phyloP scores from a whole-genome alignment of 768 basidiomycete genomes.

The Leccinum broughii region DNA sequence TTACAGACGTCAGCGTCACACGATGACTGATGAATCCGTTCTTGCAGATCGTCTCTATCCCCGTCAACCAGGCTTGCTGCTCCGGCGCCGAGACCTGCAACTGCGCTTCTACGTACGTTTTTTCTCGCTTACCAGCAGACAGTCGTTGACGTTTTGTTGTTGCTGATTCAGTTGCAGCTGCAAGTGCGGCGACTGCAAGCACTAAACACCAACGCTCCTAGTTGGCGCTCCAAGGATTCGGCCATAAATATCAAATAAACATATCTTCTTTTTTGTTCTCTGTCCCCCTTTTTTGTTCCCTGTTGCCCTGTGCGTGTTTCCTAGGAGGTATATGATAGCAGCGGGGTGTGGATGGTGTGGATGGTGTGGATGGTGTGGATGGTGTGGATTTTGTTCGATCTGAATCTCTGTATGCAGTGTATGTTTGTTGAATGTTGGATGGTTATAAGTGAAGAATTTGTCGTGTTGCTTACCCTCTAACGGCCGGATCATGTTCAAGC shows the following conservation, averaged over 20 bases:
- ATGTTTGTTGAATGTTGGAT: neutral
- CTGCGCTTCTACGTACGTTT: conserved; percentile 15
- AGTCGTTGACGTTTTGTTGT: neutral
- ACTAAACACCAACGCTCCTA: conserved; percentile 5
- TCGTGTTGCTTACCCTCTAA: too few relatives aligned
- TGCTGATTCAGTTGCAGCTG: conserved; percentile 15
- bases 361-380: too few relatives aligned
- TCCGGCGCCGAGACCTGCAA: conserved; percentile 5
- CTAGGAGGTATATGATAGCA: too few relatives aligned
- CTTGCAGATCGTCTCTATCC: conserved; percentile 10
- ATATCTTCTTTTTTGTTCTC: neutral
- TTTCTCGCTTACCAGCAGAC: neutral
- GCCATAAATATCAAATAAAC: neutral
- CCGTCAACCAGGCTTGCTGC: conserved; percentile 25
- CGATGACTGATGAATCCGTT: neutral
- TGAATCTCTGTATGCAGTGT: too few relatives aligned
- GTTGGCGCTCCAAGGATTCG: neutral
- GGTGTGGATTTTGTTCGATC: too few relatives aligned
- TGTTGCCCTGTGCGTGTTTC: too few relatives aligned
- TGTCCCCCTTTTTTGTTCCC: neutral
- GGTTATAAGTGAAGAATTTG: neutral
- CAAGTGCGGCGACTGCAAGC: conserved; percentile 25
- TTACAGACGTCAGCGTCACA: neutral
- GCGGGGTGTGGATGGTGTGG: too few relatives aligned
- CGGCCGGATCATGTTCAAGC: too few relatives aligned